Percentiles rank a stretch among this genome's conserved stretches.
These are phyloP conservation scores for Neurospora sp. DNA, from an alignment of 495 filamentous ascomycete genomes.

Conservation along the genomic window DNA sequence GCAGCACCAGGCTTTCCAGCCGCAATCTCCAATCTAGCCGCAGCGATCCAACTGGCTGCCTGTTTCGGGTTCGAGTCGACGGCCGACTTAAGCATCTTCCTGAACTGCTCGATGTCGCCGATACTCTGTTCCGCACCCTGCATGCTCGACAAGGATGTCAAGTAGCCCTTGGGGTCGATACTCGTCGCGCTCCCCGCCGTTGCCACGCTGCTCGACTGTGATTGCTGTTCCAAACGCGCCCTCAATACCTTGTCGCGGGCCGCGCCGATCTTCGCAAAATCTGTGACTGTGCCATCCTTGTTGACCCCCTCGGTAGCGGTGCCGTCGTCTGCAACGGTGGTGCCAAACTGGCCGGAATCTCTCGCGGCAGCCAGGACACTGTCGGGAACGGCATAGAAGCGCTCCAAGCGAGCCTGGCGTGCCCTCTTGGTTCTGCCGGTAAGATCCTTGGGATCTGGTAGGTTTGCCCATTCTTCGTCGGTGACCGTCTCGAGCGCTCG, in stretches of 20 bases:
- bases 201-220: conserved; percentile 57
- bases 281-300: conserved; percentile 80
- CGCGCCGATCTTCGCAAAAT: conserved; percentile 95
- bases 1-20: conserved; percentile 86
- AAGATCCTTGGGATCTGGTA: conserved; percentile 92
- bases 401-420: conserved; percentile 69
- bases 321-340: conserved; percentile 73
- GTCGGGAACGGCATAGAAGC: conserved; percentile 95
- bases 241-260: conserved; percentile 89
- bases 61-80: conserved; percentile 93
- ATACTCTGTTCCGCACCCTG: conserved; percentile 76
- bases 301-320: conserved; percentile 37
- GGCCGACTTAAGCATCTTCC: conserved; percentile 85
- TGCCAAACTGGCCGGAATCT: conserved; percentile 70
- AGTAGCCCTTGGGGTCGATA: conserved; percentile 91
- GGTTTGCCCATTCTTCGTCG: conserved; percentile 92
- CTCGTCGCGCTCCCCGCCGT: conserved; percentile 75
- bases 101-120: conserved; percentile 91
- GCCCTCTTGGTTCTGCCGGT: conserved; percentile 85
- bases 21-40: conserved; percentile 82
- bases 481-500: conserved; percentile 76
- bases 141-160: conserved; percentile 76
- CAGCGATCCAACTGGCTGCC: conserved; percentile 92
- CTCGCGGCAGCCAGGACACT: conserved; percentile 85
- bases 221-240: conserved; percentile 83